Evolutionary conservation across 108 stramenopile species (phyloP).

Genomic region (Skeletonema grethae): DNA sequence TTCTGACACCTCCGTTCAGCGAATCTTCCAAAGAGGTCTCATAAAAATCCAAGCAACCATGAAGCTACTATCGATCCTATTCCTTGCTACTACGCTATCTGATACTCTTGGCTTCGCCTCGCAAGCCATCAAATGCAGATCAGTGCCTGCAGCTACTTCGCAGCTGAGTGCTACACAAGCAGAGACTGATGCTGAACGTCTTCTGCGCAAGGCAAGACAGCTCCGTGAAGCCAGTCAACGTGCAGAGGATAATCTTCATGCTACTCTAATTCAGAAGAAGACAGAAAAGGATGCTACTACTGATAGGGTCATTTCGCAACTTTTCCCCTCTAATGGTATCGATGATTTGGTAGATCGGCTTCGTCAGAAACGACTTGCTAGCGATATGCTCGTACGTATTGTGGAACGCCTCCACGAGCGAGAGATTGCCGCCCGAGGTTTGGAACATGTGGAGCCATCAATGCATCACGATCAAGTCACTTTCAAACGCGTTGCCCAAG

Average conservation of each 20-base stretch:
- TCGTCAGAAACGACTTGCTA: constrained; percentile 34
- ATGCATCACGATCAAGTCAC: constrained; percentile 32
- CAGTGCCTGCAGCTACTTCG: background rate
- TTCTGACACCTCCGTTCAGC: background rate
- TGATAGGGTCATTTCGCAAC: constrained; percentile 36
- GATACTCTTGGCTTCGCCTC: background rate
- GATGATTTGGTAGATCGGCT: constrained; percentile 36
- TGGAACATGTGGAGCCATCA: constrained; percentile 52
- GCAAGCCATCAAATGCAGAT: background rate
- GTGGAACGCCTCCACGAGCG: constrained; percentile 51
- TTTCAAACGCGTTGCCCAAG: constrained; percentile 33
- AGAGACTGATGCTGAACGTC: constrained; percentile 49
- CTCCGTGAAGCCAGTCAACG: constrained; percentile 35
- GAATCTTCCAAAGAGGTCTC: background rate
- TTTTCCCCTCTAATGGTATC: constrained; percentile 37
- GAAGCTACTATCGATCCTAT: background rate
- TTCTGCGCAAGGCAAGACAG: constrained; percentile 44
- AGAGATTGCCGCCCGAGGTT: constrained; percentile 39
- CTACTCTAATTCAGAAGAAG: constrained; percentile 44
- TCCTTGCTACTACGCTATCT: constrained; percentile 1
- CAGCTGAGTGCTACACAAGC: constrained; percentile 28
- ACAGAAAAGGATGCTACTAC: constrained; percentile 37
- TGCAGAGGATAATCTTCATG: constrained; percentile 44
- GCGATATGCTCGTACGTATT: constrained; percentile 31
- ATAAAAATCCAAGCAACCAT: background rate